phyloP scores from a whole-genome alignment of 352 stramenopile species.

The Globisporangium parvum region DNA sequence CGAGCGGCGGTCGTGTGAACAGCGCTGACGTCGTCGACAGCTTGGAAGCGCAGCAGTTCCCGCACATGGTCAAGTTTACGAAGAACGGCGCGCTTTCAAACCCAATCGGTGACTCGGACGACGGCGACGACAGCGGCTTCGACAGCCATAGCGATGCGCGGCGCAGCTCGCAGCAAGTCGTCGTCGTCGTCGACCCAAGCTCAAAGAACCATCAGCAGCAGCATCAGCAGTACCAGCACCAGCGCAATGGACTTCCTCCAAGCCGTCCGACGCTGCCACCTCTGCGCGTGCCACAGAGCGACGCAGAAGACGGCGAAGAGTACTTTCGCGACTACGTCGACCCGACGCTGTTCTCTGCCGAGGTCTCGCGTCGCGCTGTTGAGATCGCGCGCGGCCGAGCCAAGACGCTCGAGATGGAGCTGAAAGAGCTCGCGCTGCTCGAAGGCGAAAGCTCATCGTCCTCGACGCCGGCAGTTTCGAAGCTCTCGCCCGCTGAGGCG shows the following conservation, averaged over 20 bases:
- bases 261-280: conserved; percentile 11
- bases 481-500: conserved; percentile 55
- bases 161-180: conserved; percentile 16
- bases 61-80: conserved; percentile 17
- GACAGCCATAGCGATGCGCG: not conserved
- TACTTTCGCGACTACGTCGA: conserved; percentile 60
- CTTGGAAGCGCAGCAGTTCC: conserved; percentile 47
- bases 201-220: conserved; percentile 19
- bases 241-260: conserved; percentile 4
- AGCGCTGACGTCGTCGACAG: conserved; percentile 21
- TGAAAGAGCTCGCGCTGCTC: conserved; percentile 63
- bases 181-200: conserved; percentile 31
- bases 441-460: conserved; percentile 21
- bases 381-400: conserved; percentile 78
- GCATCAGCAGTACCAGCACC: not conserved
- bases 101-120: conserved; percentile 20
- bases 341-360: conserved; percentile 71
- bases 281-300: conserved; percentile 17
- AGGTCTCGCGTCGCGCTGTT: conserved; percentile 76
- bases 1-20: conserved; percentile 8
- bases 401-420: conserved; percentile 59
- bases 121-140: conserved; percentile 12
- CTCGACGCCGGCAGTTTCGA: conserved; percentile 5
- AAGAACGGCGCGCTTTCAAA: conserved; percentile 11
- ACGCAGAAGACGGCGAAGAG: conserved; percentile 36